A percentile compares a stretch with the other conserved stretches of the same genome.
phyloP scores from a whole-genome alignment of 2,329 filamentous ascomycete genomes.

The Cytospora schulzeri region DNA sequence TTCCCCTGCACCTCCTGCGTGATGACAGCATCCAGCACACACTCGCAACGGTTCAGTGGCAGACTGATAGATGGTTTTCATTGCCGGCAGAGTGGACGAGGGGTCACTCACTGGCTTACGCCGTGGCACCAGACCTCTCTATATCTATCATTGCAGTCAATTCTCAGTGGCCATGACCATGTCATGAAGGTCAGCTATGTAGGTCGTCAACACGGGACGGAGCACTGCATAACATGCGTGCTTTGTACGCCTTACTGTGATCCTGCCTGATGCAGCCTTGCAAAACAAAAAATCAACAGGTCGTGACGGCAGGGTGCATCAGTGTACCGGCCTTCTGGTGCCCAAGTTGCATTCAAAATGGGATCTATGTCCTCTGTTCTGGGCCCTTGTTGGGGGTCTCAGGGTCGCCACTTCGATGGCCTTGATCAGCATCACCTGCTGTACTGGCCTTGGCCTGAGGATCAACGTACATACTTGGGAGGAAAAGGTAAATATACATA shows the following conservation, averaged over 20 bases:
- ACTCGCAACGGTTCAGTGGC: neutral
- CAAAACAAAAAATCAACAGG: constrained; percentile 10
- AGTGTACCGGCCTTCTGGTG: constrained; percentile 3
- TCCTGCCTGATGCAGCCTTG: constrained; percentile 4
- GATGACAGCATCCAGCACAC: constrained; percentile 14
- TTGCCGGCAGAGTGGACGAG: neutral
- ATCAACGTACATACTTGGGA: neutral
- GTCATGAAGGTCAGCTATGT: neutral
- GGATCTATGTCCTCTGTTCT: neutral
- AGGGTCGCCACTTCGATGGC: neutral
- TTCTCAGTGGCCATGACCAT: neutral
- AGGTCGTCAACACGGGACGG: neutral
- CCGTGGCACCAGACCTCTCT: constrained; percentile 13
- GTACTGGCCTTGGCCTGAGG: neutral
- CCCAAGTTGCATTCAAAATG: constrained; percentile 14
- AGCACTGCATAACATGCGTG: neutral
- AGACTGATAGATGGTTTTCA: constrained; percentile 4
- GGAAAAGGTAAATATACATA: constrained; percentile 6
- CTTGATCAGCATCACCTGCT: neutral
- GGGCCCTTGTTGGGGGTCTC: constrained; percentile 7
- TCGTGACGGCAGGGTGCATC: constrained; percentile 17
- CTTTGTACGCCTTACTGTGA: neutral
- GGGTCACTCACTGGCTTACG: constrained; percentile 10
- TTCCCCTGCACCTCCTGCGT: constrained; percentile 16
- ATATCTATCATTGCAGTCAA: neutral